Conservation (phyloP, 306 rosid species). For the Gleditsia sinensis region DNA sequence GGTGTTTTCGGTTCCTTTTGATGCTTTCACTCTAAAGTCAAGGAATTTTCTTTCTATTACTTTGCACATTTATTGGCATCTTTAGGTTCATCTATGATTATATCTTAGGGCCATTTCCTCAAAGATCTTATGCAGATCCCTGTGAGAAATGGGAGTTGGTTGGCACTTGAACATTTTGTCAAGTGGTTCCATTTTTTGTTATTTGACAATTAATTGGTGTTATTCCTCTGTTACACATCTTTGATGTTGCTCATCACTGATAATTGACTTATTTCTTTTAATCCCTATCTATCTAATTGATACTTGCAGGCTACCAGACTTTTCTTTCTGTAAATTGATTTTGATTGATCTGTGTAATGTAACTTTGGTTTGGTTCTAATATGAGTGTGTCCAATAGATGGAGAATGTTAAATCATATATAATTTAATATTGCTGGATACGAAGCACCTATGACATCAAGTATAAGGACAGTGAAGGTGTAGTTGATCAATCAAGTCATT, state of each 20-base stretch:
- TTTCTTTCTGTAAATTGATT: slow-evolving; percentile 16
- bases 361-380: slow-evolving; percentile 16
- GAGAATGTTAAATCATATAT: slow-evolving; percentile 21
- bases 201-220: slow-evolving; percentile 28
- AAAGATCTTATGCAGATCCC: slow-evolving; percentile 88
- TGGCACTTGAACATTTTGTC: slow-evolving; percentile 84
- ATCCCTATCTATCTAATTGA: neutral
- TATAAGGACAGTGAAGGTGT: slow-evolving; percentile 81
- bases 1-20: slow-evolving; percentile 13
- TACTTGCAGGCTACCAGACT: neutral
- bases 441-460: slow-evolving; percentile 73
- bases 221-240: slow-evolving; percentile 6
- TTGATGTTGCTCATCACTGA: neutral
- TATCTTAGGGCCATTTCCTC: slow-evolving; percentile 98
- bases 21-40: slow-evolving; percentile 18
- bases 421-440: slow-evolving; percentile 60
- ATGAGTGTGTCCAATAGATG: no score
- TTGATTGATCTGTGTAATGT: slow-evolving; percentile 9
- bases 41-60: neutral
- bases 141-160: slow-evolving; percentile 95
- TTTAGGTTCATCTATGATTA: slow-evolving; percentile 93
- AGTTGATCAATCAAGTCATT: slow-evolving; percentile 65
- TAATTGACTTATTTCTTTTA: slow-evolving; percentile 5
- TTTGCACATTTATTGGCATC: slow-evolving; percentile 88
- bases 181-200: slow-evolving; percentile 45